A percentile compares a stretch with the other conserved stretches of the same genome.
phyloP scores from a whole-genome alignment of 2,329 filamentous ascomycete genomes.

The Thelonectria olida region DNA sequence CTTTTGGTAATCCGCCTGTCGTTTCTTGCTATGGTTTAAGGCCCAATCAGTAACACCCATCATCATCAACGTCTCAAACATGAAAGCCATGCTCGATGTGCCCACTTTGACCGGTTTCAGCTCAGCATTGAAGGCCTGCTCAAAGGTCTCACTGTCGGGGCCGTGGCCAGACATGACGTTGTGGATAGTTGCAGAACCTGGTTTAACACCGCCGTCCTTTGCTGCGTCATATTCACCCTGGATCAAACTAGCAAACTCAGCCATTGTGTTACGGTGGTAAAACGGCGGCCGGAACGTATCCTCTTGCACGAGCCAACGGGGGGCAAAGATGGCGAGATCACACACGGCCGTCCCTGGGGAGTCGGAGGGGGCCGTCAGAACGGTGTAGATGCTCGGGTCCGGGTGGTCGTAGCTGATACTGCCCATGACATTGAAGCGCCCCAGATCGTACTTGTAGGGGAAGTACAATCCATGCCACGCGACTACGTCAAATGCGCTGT shows the following conservation, averaged over 20 bases:
- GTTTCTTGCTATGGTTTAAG: too few species aligned
- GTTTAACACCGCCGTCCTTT: slow-evolving; percentile 62
- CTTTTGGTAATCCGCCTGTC: too few species aligned
- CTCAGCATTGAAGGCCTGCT: slow-evolving; percentile 64
- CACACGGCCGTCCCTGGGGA: slow-evolving; percentile 71
- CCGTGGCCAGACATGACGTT: slow-evolving; percentile 77
- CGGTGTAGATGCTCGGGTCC: slow-evolving; percentile 81
- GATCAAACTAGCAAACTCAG: slow-evolving; percentile 71
- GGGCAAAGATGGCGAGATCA: slow-evolving; percentile 79
- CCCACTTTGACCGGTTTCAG: slow-evolving; percentile 67
- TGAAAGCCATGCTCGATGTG: slow-evolving; percentile 70
- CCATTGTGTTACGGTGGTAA: slow-evolving; percentile 76
- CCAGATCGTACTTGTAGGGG: slow-evolving; percentile 84
- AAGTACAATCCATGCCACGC: slow-evolving; percentile 85
- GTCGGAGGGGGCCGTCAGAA: slow-evolving; percentile 70
- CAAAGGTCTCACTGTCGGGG: slow-evolving; percentile 65
- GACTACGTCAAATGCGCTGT: slow-evolving; percentile 81
- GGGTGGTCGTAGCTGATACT: slow-evolving; percentile 80
- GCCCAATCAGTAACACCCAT: slow-evolving; percentile 78
- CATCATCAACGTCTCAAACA: slow-evolving; percentile 76
- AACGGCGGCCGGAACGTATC: slow-evolving; percentile 77
- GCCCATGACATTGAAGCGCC: slow-evolving; percentile 79
- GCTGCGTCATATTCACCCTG: slow-evolving; percentile 69
- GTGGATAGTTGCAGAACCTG: slow-evolving; percentile 69
- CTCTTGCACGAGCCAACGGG: slow-evolving; percentile 74